Percentiles rank a stretch among this genome's conserved stretches.
These are phyloP conservation scores for Thelonectria rubi DNA, from an alignment of 2,329 filamentous ascomycete genomes.

Conservation along the genomic window DNA sequence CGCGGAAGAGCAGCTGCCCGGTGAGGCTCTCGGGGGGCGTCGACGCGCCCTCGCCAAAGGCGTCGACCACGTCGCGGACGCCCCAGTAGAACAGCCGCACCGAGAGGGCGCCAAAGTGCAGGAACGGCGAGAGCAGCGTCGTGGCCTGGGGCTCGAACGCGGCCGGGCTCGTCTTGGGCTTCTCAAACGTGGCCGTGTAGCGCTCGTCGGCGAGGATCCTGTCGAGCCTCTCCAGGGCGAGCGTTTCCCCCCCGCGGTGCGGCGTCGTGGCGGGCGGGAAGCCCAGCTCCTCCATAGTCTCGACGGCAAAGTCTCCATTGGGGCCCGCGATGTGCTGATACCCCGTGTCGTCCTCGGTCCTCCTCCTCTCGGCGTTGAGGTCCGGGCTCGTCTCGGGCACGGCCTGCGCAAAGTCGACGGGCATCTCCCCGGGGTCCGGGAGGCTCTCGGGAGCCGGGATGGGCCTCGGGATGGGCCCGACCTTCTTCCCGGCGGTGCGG, in stretches of 20 bases:
- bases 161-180: conserved; percentile 78
- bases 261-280: conserved; percentile 71
- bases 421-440: conserved; percentile 72
- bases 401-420: conserved; percentile 66
- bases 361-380: conserved; percentile 65
- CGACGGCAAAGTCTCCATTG: conserved; percentile 73
- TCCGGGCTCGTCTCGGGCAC: conserved; percentile 62
- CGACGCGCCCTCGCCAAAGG: conserved; percentile 65
- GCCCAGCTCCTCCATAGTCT: conserved; percentile 75
- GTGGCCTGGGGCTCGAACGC: conserved; percentile 78
- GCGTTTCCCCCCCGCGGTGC: conserved; percentile 75
- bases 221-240: conserved; percentile 67
- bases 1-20: conserved; percentile 79
- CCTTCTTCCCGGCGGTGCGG: conserved; percentile 67
- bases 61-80: conserved; percentile 68
- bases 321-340: conserved; percentile 73
- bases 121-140: conserved; percentile 75
- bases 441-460: conserved; percentile 66
- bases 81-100: conserved; percentile 78
- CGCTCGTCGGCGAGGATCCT: conserved; percentile 68
- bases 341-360: conserved; percentile 62
- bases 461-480: conserved; percentile 69
- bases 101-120: conserved; percentile 79
- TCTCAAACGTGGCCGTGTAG: conserved; percentile 78
- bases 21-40: conserved; percentile 73